Percentiles rank a stretch among this genome's conserved stretches.
Evolutionary conservation across 2,329 filamentous ascomycete species (phyloP).

Genomic region (Thelonectria rubi): DNA sequence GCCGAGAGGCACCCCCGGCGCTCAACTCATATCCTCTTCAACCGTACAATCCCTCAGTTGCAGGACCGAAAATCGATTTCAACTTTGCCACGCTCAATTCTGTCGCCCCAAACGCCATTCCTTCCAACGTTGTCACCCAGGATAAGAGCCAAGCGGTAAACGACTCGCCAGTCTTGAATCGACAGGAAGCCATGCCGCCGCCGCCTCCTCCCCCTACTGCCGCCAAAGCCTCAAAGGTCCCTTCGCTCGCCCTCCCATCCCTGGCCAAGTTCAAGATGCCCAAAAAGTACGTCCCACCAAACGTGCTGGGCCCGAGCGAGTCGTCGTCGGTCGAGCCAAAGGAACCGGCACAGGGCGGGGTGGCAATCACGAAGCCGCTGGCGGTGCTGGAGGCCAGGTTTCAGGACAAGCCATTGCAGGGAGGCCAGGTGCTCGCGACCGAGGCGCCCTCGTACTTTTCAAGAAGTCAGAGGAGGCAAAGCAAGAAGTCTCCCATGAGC

Average conservation of each 20-base stretch:
- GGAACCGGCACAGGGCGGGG: neutral
- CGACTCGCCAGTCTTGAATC: neutral
- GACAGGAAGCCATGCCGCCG: slow-evolving; percentile 7
- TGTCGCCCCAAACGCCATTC: neutral
- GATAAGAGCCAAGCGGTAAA: neutral
- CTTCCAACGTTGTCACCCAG: neutral
- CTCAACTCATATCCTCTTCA: slow-evolving; percentile 47
- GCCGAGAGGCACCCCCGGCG: slow-evolving; percentile 29
- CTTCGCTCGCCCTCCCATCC: slow-evolving; percentile 43
- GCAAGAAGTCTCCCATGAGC: slow-evolving; percentile 25
- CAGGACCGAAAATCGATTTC: slow-evolving; percentile 13
- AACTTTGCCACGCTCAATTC: neutral
- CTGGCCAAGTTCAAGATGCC: slow-evolving; percentile 51
- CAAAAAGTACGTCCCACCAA: slow-evolving; percentile 53
- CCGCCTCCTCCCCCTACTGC: slow-evolving; percentile 40
- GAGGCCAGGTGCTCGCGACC: slow-evolving; percentile 13
- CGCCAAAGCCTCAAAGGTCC: slow-evolving; percentile 15
- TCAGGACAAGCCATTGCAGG: slow-evolving; percentile 24
- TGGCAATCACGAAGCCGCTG: slow-evolving; percentile 31
- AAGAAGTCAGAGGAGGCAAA: slow-evolving; percentile 5
- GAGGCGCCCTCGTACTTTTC: slow-evolving; percentile 13
- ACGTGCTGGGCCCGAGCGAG: slow-evolving; percentile 46
- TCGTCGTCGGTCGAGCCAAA: slow-evolving; percentile 40
- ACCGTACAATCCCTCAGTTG: slow-evolving; percentile 48
- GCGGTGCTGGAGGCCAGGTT: slow-evolving; percentile 28